phyloP scores from a whole-genome alignment of 2,329 filamentous ascomycete species.

The Xylaria sp. region DNA sequence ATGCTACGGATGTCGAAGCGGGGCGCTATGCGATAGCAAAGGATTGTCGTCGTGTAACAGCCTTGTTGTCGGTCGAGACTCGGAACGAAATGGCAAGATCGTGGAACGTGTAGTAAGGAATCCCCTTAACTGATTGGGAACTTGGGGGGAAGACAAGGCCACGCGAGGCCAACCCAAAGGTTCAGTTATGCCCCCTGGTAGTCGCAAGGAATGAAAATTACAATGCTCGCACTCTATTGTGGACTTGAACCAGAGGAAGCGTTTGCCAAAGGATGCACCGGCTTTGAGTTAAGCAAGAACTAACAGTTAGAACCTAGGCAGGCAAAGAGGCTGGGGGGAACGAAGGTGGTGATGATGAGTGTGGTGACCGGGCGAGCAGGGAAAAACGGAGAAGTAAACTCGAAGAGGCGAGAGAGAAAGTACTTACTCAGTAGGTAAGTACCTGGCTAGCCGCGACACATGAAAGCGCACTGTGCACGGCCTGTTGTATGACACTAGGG shows the following conservation, averaged over 20 bases:
- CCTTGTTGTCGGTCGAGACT: neutral
- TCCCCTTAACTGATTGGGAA: neutral
- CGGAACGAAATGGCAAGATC: conserved; percentile 1
- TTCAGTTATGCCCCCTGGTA: neutral
- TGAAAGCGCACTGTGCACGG: conserved; percentile 4
- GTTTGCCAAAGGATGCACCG: neutral
- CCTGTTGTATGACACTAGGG: neutral
- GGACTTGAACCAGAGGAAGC: neutral
- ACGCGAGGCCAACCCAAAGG: conserved; percentile 18
- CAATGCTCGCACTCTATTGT: neutral
- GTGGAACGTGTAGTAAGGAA: conserved; percentile 12
- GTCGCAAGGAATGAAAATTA: neutral
- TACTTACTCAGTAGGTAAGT: neutral
- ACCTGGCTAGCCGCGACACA: neutral
- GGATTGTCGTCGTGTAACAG: neutral
- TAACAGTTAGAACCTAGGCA: neutral
- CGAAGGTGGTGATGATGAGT: conserved; percentile 3
- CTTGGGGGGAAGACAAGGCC: conserved; percentile 12
- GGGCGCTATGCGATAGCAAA: neutral
- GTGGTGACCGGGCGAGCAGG: neutral
- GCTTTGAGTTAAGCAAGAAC: neutral
- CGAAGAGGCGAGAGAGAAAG: conserved; percentile 18
- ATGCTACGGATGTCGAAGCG: neutral
- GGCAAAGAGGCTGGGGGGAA: conserved; percentile 15
- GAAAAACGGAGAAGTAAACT: conserved; percentile 4